Percentiles rank a stretch among this genome's conserved stretches.
phyloP scores from a whole-genome alignment of 805 yeast genomes.

The Candida awuae region DNA sequence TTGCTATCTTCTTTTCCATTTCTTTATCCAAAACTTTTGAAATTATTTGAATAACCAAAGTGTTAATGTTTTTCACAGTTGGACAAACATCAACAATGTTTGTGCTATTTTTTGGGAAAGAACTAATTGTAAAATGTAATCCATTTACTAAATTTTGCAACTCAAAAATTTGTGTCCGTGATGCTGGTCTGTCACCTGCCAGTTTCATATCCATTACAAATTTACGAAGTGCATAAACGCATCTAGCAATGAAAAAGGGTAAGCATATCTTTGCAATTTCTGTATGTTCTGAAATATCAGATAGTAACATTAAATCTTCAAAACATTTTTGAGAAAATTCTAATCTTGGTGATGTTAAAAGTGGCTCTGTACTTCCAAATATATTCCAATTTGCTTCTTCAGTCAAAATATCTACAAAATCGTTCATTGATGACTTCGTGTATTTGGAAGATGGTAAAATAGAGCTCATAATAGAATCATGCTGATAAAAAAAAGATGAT shows the following conservation, averaged over 20 bases:
- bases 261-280: constrained; percentile 25
- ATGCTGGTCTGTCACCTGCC: constrained; percentile 54
- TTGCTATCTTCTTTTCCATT: neutral
- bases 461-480: constrained; percentile 33
- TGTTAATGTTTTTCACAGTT: neutral
- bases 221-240: constrained; percentile 53
- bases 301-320: constrained; percentile 39
- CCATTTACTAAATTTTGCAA: constrained; percentile 41
- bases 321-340: constrained; percentile 51
- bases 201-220: constrained; percentile 57
- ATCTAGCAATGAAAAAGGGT: constrained; percentile 48
- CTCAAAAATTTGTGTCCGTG: constrained; percentile 59
- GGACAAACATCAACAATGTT: too few species aligned
- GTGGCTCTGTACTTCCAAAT: constrained; percentile 57
- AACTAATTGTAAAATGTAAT: constrained; percentile 15
- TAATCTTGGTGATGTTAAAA: constrained; percentile 36
- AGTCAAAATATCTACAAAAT: constrained; percentile 21
- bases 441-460: constrained; percentile 4
- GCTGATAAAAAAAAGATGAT: constrained; percentile 51
- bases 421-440: constrained; percentile 1
- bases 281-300: constrained; percentile 21
- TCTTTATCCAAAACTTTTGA: neutral
- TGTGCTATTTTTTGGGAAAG: neutral
- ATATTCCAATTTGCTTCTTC: constrained; percentile 38
- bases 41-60: neutral